phyloP scores from a whole-genome alignment of 768 basidiomycete genomes.

The Panaeolus papilionaceus region DNA sequence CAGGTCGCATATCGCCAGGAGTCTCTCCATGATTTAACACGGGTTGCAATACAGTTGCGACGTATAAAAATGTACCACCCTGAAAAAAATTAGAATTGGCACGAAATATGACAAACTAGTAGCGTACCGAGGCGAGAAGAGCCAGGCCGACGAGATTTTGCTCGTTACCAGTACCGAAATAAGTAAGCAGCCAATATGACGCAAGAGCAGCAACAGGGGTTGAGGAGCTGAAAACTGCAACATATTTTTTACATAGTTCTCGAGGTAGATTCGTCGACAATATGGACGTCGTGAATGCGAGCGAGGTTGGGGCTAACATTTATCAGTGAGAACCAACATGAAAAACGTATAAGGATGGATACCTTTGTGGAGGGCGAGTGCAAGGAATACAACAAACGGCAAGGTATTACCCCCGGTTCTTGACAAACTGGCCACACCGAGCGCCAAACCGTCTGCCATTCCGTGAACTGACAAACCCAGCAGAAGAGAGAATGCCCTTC shows the following conservation, averaged over 20 bases:
- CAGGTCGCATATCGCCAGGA: slow-evolving; percentile 50
- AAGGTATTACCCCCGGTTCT: slow-evolving; percentile 50
- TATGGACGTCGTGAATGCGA: slow-evolving; percentile 88
- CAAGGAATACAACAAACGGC: slow-evolving; percentile 88
- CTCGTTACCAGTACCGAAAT: slow-evolving; percentile 51
- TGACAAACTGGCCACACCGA: slow-evolving; percentile 71
- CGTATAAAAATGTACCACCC: slow-evolving; percentile 96
- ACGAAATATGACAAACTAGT: neutral
- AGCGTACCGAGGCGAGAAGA: slow-evolving; percentile 82
- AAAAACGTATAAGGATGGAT: no score
- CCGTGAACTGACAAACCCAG: slow-evolving; percentile 89
- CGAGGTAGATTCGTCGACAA: slow-evolving; percentile 77
- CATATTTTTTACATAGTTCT: slow-evolving; percentile 71
- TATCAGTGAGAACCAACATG: neutral
- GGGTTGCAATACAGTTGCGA: slow-evolving; percentile 89
- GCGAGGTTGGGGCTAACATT: slow-evolving; percentile 80
- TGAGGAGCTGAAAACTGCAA: slow-evolving; percentile 80
- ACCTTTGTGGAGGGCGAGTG: slow-evolving; percentile 93
- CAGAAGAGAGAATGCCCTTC: slow-evolving; percentile 72
- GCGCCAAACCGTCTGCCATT: slow-evolving; percentile 89
- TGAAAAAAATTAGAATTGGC: slow-evolving; percentile 33
- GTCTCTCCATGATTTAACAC: slow-evolving; percentile 55
- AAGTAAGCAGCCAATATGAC: slow-evolving; percentile 73
- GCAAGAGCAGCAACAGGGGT: slow-evolving; percentile 84
- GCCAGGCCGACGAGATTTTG: slow-evolving; percentile 75